Conservation (phyloP, 169 alveolate genomes). For the Plasmodium malariae region DNA sequence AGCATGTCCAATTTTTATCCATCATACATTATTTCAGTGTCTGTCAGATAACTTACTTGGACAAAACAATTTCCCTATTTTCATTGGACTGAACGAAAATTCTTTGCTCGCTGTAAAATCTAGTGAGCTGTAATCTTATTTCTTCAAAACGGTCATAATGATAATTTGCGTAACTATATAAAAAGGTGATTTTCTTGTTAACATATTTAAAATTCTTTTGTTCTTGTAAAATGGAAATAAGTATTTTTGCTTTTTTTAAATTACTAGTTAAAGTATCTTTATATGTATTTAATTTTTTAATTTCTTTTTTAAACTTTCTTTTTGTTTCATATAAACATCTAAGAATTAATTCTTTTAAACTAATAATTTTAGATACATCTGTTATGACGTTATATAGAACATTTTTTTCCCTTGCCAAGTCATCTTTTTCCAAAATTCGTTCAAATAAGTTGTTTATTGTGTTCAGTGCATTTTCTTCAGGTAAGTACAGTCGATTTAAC, state of each 20-base stretch:
- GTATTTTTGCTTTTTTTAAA: background rate
- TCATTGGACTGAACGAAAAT: slow-evolving; percentile 14
- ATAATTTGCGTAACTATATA: slow-evolving; percentile 61
- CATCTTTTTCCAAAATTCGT: slow-evolving; percentile 67
- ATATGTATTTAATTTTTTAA: slow-evolving; percentile 17
- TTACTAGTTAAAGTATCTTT: slow-evolving; percentile 6
- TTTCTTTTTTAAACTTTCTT: slow-evolving; percentile 42
- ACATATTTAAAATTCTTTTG: slow-evolving; percentile 46
- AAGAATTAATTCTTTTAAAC: slow-evolving; percentile 48
- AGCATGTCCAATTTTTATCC: no score
- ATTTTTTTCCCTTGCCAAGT: slow-evolving; percentile 50
- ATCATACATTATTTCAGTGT: background rate
- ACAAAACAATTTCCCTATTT: slow-evolving; percentile 40
- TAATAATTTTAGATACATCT: slow-evolving; percentile 33
- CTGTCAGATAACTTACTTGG: background rate
- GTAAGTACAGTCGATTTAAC: slow-evolving; percentile 27
- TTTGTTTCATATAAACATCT: slow-evolving; percentile 65
- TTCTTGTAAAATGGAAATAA: slow-evolving; percentile 34
- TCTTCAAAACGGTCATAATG: slow-evolving; percentile 37
- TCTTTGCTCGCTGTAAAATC: slow-evolving; percentile 53
- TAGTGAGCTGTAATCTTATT: slow-evolving; percentile 12
- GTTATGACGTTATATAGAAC: slow-evolving; percentile 60
- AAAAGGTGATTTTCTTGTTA: slow-evolving; percentile 46
- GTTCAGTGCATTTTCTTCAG: slow-evolving; percentile 39
- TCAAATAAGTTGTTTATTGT: slow-evolving; percentile 43